Evolutionary conservation across 2,329 filamentous ascomycete genomes (phyloP), one percentile per base, ranked within the genome.

Genomic region (Alternaria sp.): DNA sequence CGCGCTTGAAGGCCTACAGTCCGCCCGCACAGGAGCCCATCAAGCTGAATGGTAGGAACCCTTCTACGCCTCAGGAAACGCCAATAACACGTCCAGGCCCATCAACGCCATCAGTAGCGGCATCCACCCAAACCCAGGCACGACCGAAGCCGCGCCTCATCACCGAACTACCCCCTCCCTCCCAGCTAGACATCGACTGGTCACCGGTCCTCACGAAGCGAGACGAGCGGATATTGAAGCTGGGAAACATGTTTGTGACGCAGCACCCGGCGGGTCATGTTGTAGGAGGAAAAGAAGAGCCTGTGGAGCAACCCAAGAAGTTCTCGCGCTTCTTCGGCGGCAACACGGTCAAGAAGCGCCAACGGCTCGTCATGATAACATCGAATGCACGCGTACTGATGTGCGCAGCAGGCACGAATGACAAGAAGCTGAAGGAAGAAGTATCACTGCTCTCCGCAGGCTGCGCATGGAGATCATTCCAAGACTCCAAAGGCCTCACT

Each of bases 371-470:
- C 7, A 94, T 99, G 90, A 89, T 99, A 57, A 99, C 96, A 3
- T 96, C 93, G 1, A 93, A 92, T 71, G 96, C 91, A 15, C 90
- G 96, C 46, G 91, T 99, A 56, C 90, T 99, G 51, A 86, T 99
- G 74, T 95, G 93, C 12, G 92, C 96, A 6, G 91, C 94, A 23
- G 94, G 95, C 7, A 96, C 95, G 0, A 96, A 97, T 68, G 95
- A 98, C 77, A 99, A 99, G 83, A 94, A 96, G 79, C 88, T 93
- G 21, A 99, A 99, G 79, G 87, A 93, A 73, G 96, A 99, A 71
- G 88, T 99, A 36, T 93, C 92, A n/a, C 85, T 99, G 25, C 83
- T 97, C 19, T 86, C 87, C 3, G 84, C 90, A 3, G 93, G 93
- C 57, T 93, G 90, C 70, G 84, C 87, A 25, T 98, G 93, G 89